Evolutionary conservation across 2,329 filamentous ascomycete genomes (phyloP).

Genomic region (Aspergillus ochraceus): DNA sequence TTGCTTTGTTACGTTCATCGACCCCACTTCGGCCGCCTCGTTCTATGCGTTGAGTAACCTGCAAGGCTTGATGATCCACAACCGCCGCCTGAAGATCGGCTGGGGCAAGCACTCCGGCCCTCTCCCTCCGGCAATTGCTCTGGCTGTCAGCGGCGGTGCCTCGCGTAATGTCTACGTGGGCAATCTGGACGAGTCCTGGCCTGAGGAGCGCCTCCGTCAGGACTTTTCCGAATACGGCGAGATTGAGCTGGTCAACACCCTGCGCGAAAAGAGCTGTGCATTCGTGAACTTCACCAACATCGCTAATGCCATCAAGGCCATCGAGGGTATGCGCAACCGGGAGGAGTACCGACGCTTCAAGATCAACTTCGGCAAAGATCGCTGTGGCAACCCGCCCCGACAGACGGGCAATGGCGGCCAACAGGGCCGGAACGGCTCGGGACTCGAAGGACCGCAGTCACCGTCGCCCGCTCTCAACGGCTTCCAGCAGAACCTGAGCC

Average conservation of each 20-base stretch:
- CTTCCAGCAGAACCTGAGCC: conserved; percentile 55
- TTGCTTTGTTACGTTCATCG: conserved; percentile 99
- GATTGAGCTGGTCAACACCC: conserved; percentile 93
- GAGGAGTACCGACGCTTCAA: conserved; percentile 99
- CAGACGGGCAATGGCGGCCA: conserved; percentile 70
- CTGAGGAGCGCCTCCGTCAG: conserved; percentile 89
- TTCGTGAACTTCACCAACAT: conserved; percentile 99
- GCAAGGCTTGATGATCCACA: conserved; percentile 98
- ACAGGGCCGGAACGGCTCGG: conserved; percentile 63
- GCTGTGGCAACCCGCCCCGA: conserved; percentile 92
- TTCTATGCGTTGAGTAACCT: conserved; percentile 98
- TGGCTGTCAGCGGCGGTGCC: conserved; percentile 93
- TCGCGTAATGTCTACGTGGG: conserved; percentile 99
- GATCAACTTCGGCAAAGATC: conserved; percentile 99
- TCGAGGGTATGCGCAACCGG: conserved; percentile 89
- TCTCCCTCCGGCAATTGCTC: conserved; percentile 88
- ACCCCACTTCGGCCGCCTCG: conserved; percentile 93
- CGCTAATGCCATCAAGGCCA: conserved; percentile 98
- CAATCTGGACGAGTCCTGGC: conserved; percentile 96
- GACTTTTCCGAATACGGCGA: conserved; percentile 98
- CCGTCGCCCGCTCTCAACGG: conserved; percentile 58
- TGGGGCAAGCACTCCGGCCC: conserved; percentile 99
- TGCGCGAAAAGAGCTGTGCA: conserved; percentile 97
- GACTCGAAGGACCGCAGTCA: conserved; percentile 55
- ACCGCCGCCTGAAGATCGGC: conserved; percentile 94